Base-by-base conservation (phyloP, 1,284 basidiomycete species). In the Kalmanozyma brasiliensis region DNA sequence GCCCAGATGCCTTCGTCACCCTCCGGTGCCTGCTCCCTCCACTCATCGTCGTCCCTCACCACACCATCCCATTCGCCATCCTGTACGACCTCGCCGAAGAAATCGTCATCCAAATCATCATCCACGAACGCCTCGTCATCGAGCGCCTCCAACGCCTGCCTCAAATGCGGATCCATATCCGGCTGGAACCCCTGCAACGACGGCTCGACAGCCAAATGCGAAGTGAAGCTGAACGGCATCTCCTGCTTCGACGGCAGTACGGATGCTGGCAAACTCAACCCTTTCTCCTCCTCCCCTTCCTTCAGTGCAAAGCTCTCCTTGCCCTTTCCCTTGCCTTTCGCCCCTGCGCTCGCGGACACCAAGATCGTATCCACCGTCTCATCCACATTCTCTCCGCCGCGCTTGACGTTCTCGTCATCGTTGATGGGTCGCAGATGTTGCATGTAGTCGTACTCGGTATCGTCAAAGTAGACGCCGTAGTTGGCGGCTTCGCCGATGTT, bases 401-500 rank as follows among this genome's bases (percentile, higher is more conserved):
- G 45, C 38, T 65, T 65, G 24, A 63, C 62, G 36, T 79, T 77
- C 17, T 77, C 68, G 17, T 63, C 55, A 30, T 77, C 79, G 3
- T 72, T 62, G 42, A 80, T 75, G 6, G 76, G 62, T 8, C 79
- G 70, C 24, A 99, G 86, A 84, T 99, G 96, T 83, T 95, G 91
- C 92, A 98, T 95, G 85, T 99, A 99, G 83, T 99, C 92, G 85
- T 99, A 99, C 55, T 92, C 87, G n/a, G 92, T 92, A 80, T 99
- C 95, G 84, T 98, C 94, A 84, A 88, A 98, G 84, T 93, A 94
- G 78, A 99, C 85, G 10, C 94, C 95, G 82, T 98, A 96, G 22
- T 88, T 82, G 4, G 92, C 86, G 0, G 96, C 96, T 85, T 98
- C 92, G 55, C 94, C 96, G 61, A 86, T 83, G 49, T 86, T 86